Evolutionary conservation across 352 stramenopile species (phyloP).

Genomic region (Peronosclerospora sorghi): DNA sequence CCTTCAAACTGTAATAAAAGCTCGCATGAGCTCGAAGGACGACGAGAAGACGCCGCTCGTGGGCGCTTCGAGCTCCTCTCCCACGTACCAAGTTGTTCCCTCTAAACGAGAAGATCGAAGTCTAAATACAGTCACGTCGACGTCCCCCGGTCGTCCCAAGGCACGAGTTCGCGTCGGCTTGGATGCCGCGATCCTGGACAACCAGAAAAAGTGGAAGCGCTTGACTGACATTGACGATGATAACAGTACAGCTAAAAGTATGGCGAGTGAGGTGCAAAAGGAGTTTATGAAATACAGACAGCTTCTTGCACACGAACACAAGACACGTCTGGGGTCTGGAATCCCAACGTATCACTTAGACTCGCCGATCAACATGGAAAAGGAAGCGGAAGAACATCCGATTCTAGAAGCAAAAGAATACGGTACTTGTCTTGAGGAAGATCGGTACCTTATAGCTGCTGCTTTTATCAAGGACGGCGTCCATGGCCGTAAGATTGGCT

Average conservation of each 20-base stretch:
- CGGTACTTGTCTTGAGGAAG: conserved; percentile 28
- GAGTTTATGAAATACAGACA: conserved; percentile 58
- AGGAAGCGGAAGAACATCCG: conserved; percentile 17
- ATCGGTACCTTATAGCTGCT: conserved; percentile 66
- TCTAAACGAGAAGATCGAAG: conserved; percentile 6
- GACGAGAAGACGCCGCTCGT: conserved; percentile 37
- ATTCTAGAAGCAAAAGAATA: conserved; percentile 22
- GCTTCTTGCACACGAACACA: conserved; percentile 30
- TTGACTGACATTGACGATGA: conserved; percentile 66
- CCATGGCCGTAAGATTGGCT: conserved; percentile 77
- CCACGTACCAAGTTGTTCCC: conserved; percentile 5
- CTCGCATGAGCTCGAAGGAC: conserved; percentile 15
- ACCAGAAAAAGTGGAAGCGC: conserved; percentile 78
- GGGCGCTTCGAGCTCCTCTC: background rate
- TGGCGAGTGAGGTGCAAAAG: conserved; percentile 66
- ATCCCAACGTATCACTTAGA: conserved; percentile 33
- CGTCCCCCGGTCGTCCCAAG: conserved; percentile 14
- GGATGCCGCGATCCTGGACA: conserved; percentile 55
- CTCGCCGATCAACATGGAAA: conserved; percentile 2
- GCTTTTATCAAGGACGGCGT: conserved; percentile 75
- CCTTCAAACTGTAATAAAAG: too few species aligned
- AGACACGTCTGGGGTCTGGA: conserved; percentile 23
- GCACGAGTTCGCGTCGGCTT: conserved; percentile 42
- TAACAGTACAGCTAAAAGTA: conserved; percentile 74
- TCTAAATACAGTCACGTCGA: background rate